Evolutionary conservation across 2,329 filamentous ascomycete species (phyloP).

Genomic region (Fusarium oxysporum): DNA sequence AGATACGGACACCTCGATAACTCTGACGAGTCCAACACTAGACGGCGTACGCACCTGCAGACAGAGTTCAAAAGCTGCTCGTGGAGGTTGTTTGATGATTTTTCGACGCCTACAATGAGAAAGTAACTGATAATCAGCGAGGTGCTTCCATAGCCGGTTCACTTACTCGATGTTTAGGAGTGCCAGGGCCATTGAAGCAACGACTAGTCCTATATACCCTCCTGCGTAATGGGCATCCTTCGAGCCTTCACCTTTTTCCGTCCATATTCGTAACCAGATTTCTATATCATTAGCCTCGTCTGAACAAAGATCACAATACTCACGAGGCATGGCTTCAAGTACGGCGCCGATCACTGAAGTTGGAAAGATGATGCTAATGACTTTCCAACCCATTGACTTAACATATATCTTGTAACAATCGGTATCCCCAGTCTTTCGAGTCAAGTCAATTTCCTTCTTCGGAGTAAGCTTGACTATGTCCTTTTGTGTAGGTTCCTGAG

Average conservation of each 20-base stretch:
- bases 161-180: constrained; percentile 25
- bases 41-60: neutral
- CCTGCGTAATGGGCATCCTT: constrained; percentile 37
- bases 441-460: constrained; percentile 37
- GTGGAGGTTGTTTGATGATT: constrained; percentile 41
- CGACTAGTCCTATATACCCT: constrained; percentile 40
- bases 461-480: neutral
- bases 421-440: constrained; percentile 46
- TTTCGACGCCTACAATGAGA: constrained; percentile 38
- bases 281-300: constrained; percentile 20
- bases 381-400: constrained; percentile 40
- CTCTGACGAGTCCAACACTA: neutral
- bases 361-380: constrained; percentile 31
- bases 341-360: constrained; percentile 21
- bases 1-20: neutral
- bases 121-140: constrained; percentile 35
- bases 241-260: constrained; percentile 36
- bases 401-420: constrained; percentile 48
- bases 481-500: neutral
- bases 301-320: neutral
- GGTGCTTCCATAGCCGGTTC: accelerated
- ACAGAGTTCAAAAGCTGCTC: constrained; percentile 39
- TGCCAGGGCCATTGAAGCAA: constrained; percentile 29
- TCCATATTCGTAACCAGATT: constrained; percentile 46
- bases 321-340: constrained; percentile 43